These are phyloP conservation scores for Suhomyces guaymorum DNA, from an alignment of 1,139 yeast genomes.

Conservation along the genomic window DNA sequence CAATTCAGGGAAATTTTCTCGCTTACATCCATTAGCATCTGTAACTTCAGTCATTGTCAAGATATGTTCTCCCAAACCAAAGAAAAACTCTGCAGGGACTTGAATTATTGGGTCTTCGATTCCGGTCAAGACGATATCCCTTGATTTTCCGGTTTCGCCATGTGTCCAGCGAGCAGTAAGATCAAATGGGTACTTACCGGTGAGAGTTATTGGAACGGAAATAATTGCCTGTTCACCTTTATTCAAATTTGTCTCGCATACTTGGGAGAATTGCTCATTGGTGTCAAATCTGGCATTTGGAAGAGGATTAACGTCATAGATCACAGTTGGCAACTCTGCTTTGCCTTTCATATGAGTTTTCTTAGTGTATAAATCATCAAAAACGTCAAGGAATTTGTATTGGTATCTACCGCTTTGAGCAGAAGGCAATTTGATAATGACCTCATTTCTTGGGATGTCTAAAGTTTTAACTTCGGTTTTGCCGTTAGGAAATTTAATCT, in stretches of 20 bases:
- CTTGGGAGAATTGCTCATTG: conserved; percentile 46
- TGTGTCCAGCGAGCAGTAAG: conserved; percentile 56
- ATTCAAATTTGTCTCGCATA: conserved; percentile 59
- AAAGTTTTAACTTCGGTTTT: conserved; percentile 35
- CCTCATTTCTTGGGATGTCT: conserved; percentile 28
- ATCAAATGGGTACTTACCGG: conserved; percentile 67
- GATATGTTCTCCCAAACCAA: conserved; percentile 52
- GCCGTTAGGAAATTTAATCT: conserved; percentile 62
- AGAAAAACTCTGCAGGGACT: conserved; percentile 16
- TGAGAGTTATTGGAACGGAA: conserved; percentile 54
- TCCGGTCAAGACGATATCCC: conserved; percentile 16
- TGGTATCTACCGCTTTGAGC: conserved; percentile 56
- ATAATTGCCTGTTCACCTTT: conserved; percentile 31
- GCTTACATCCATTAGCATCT: conserved; percentile 73
- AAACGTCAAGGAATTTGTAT: conserved; percentile 61
- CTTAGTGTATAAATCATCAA: conserved; percentile 65
- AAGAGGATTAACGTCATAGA: conserved; percentile 60
- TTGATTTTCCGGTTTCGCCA: conserved; percentile 23
- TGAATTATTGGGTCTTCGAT: conserved; percentile 19
- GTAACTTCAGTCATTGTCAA: conserved; percentile 56
- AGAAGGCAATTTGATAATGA: conserved; percentile 36
- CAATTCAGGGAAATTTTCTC: conserved; percentile 38
- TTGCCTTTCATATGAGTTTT: conserved; percentile 32
- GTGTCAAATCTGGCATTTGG: conserved; percentile 59
- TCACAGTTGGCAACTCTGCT: conserved; percentile 41